Evolutionary conservation across 768 basidiomycete genomes (phyloP), one percentile per base, ranked within the genome.

Genomic region (Phaeotremella fagi): DNA sequence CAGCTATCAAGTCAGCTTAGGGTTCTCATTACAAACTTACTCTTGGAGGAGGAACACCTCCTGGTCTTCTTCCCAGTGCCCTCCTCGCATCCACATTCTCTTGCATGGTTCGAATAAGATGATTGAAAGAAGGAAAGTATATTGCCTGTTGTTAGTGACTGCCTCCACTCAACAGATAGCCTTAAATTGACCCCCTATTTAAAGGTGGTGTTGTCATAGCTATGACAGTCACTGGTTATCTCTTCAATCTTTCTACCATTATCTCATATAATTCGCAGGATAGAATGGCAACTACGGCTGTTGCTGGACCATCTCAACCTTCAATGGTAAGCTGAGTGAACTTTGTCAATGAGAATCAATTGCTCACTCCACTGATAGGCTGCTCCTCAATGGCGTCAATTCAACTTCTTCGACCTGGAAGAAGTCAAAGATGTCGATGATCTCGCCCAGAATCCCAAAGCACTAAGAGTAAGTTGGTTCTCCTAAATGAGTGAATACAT

Each of bases 321-420:
- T 22, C 20, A 5, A 1, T 15, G 1, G 23, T 43, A 29, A 54
- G 38, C n/a, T 16, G 45, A 12, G 20, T 29, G 5, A 23, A 26
- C 22, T 31, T 26, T 29, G 18, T 53, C 42, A 24, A 9, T 3
- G 9, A 2, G 9, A 1, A 23, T n/a, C 31, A 16, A 11, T 28
- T 12, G 26, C 31, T 48, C 4, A 49, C 53, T 35, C 53, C 51
- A 4, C 58, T 53, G n/a, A 12, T 16, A 18, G 18, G 42, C 55
- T 22, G 61, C 60, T 24, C 66, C 60, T 5, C 71, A 92, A 88
- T 89, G 86, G 83, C 81, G 86, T 45, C 87, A 90, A 68, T 94
- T 94, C 77, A 79, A 83, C 2, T 95, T 95, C 82, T 97, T 95
- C 68, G 84, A 90, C 59, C 78, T 80, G 12, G 80, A 82, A 3